Evolutionary conservation across 441 rosid species (phyloP).

Genomic region (Breynia disticha): DNA sequence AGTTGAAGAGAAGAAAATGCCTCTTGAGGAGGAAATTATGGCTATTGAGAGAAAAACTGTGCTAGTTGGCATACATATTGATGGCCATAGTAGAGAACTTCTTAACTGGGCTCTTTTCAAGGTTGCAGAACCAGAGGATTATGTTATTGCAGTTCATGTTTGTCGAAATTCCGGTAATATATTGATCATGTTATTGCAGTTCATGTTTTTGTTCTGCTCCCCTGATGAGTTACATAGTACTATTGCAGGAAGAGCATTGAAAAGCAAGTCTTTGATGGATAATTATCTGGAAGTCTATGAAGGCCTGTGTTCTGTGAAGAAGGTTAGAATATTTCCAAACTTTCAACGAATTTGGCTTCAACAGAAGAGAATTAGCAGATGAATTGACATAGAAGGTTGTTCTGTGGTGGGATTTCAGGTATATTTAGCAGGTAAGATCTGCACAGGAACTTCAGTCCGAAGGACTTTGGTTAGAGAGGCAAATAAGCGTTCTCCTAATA

Average conservation of each 20-base stretch:
- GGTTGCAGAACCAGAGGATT: constrained; percentile 80
- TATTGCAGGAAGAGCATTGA: constrained; percentile 40
- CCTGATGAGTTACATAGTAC: neutral
- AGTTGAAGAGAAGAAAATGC: constrained; percentile 22
- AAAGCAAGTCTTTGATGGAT: constrained; percentile 39
- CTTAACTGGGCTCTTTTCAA: constrained; percentile 72
- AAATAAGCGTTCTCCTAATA: constrained; percentile 38
- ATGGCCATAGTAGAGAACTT: constrained; percentile 51
- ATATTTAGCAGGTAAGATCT: constrained; percentile 44
- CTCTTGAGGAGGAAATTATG: constrained; percentile 29
- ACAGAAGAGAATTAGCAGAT: constrained; percentile 4
- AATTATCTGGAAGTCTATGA: constrained; percentile 46
- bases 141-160: constrained; percentile 67
- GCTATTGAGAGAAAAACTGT: constrained; percentile 37
- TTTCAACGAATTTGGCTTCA: neutral
- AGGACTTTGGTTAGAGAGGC: constrained; percentile 60
- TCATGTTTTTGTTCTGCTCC: too few species aligned
- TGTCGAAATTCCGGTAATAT: constrained; percentile 43
- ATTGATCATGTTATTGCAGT: too few species aligned
- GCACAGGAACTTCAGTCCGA: constrained; percentile 45
- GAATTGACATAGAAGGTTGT: neutral
- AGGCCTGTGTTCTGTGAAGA: constrained; percentile 54
- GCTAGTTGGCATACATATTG: constrained; percentile 61
- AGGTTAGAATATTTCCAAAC: constrained; percentile 32
- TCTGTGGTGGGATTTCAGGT: constrained; percentile 35